Percentiles rank a stretch among this genome's conserved stretches.
These are phyloP conservation scores for Phytopythium vexans DNA, from an alignment of 352 stramenopile genomes.

Conservation along the genomic window DNA sequence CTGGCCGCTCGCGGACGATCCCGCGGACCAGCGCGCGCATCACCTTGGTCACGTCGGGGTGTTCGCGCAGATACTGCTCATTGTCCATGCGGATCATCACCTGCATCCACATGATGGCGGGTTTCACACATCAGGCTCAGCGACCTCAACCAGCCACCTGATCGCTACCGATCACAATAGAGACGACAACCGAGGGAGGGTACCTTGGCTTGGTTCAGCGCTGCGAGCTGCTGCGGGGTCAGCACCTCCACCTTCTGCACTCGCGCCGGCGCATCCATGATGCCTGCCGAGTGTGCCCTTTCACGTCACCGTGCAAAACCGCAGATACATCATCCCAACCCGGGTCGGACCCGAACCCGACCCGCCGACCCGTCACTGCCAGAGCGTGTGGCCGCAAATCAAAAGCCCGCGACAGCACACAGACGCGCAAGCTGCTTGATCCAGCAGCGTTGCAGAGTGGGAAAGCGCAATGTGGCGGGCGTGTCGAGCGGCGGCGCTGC, in stretches of 20 bases:
- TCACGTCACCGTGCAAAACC: constrained; percentile 1
- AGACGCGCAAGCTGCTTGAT: not conserved
- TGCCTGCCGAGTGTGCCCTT: constrained; percentile 14
- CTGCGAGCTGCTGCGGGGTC: constrained; percentile 52
- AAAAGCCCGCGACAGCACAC: no score
- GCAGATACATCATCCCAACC: no score
- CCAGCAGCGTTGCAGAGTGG: not conserved
- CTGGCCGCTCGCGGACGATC: constrained; percentile 51
- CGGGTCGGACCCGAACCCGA: no score
- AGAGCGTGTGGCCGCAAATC: no score
- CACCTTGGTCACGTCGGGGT: constrained; percentile 53
- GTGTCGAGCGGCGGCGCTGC: constrained; percentile 45
- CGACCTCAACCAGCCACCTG: not conserved
- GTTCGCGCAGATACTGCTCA: constrained; percentile 68
- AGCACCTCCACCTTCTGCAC: constrained; percentile 57
- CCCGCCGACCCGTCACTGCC: no score
- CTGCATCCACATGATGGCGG: constrained; percentile 11
- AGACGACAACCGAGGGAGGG: not conserved
- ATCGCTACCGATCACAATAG: no score
- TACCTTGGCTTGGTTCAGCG: constrained; percentile 72
- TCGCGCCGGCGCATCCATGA: constrained; percentile 4
- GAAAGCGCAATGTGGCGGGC: constrained; percentile 44
- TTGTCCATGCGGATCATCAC: constrained; percentile 81
- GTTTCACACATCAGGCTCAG: not conserved
- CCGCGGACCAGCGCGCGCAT: constrained; percentile 54